Percentiles rank a stretch among this genome's conserved stretches.
phyloP scores from a whole-genome alignment of 768 basidiomycete genomes.

The Lentinula raphanica region DNA sequence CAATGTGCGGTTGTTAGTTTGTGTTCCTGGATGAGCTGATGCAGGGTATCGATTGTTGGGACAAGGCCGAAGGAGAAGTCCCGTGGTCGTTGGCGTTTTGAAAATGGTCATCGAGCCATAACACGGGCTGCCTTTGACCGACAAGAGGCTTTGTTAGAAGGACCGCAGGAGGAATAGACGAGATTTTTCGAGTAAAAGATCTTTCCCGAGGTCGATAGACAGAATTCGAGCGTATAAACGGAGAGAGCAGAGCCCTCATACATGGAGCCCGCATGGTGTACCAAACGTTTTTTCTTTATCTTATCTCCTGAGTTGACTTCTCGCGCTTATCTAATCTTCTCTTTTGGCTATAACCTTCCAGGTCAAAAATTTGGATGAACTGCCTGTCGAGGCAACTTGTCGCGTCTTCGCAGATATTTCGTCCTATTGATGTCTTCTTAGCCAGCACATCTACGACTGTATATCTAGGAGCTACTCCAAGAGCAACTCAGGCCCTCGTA shows the following conservation, averaged over 20 bases:
- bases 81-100: not conserved
- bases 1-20: not conserved
- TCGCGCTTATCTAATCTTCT: not conserved
- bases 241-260: not conserved
- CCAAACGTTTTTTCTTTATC: not conserved
- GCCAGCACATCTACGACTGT: not conserved
- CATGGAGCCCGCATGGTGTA: no score
- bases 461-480: not conserved
- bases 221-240: not conserved
- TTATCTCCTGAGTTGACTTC: not conserved
- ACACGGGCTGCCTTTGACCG: not conserved
- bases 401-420: conserved; percentile 1
- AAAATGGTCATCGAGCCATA: not conserved
- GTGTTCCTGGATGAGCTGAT: not conserved
- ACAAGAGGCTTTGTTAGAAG: not conserved
- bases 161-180: not conserved
- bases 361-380: conserved; percentile 7
- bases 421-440: not conserved
- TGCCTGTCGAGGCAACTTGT: conserved; percentile 7
- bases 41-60: not conserved
- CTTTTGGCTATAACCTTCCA: conserved; percentile 1
- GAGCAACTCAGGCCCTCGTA: not conserved
- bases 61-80: not conserved
- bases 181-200: not conserved
- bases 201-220: not conserved